Evolutionary conservation across 768 basidiomycete genomes (phyloP), one percentile per base, ranked within the genome.

Genomic region (Bullera alba): DNA sequence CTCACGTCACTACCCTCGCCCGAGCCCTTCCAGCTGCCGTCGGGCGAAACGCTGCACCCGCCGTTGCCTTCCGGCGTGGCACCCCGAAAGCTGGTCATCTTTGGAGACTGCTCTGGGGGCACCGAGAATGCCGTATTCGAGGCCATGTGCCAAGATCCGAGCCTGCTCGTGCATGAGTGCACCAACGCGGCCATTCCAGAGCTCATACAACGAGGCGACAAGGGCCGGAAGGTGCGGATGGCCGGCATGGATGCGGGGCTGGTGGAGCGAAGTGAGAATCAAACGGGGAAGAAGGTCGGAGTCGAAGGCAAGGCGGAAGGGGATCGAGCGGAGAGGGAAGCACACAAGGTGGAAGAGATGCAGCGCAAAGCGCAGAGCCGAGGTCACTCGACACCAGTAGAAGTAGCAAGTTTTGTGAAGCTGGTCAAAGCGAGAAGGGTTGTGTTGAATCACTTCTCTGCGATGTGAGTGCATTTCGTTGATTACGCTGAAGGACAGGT

Each of bases 121-220:
- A 68, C 69, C 5, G 44, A 50, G 17, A 72, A 70, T 42, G 19
- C 43, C 2, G 39, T 47, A 1, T 70, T 72, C 47, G 26, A 35
- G 23, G 43, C 42, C 8, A 55, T 72, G 48, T 66, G 64, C 35
- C n/a, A 50, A 6, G 60, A 63, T n/a, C 47, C 68, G 6, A 70
- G 68, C 58, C 42, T 72, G 23, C 48, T 72, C 3, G 57, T 72
- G 3, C 70, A 72, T 48, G 70, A 72, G 50, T 68, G 68, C 45
- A 72, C 70, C n/a, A 72, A 70, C 46, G 66, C 62, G n/a, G 57
- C 61, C 48, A 64, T 72, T 17, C 58, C 69, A 23, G 81, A 84
- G 8, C 82, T 82, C 39, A 79, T 84, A 41, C 82, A 79, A 65
- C 80, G 76, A 46, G 78, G 81, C 0, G 81, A 82, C 49, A 86